Conservation (phyloP, 1,139 yeast species). For the Geotrichum reessii region DNA sequence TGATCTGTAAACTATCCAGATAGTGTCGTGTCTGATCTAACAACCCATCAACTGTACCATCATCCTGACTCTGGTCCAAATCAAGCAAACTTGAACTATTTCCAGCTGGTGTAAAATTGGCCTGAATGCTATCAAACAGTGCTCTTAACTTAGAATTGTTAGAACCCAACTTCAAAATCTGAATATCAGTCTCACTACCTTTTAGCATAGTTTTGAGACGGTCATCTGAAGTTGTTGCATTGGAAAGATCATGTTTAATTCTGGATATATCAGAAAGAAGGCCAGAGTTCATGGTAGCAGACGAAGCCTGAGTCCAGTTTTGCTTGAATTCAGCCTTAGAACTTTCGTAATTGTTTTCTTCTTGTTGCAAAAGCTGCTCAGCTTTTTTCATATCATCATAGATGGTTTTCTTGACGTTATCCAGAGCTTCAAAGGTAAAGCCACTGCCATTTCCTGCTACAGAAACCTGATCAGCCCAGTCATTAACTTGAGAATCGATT, state of each 20-base stretch:
- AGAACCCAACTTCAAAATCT: conserved; percentile 36
- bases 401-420: conserved; percentile 22
- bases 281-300: conserved; percentile 34
- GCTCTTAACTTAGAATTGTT: conserved; percentile 29
- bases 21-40: conserved; percentile 46
- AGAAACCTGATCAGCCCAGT: conserved; percentile 35
- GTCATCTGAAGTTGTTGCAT: conserved; percentile 64
- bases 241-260: conserved; percentile 58
- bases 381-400: conserved; percentile 36
- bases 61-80: conserved; percentile 47
- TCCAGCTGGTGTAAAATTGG: conserved; percentile 20
- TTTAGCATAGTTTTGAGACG: conserved; percentile 45
- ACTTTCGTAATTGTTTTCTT: conserved; percentile 36
- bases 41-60: conserved; percentile 40
- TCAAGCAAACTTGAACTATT: conserved; percentile 48
- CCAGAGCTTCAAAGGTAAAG: conserved; percentile 18
- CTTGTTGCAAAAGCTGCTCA: conserved; percentile 39
- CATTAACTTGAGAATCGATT: conserved; percentile 30
- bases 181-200: conserved; percentile 37
- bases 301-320: conserved; percentile 39
- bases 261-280: conserved; percentile 50
- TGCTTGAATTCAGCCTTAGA: conserved; percentile 36
- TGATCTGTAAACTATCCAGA: conserved; percentile 41
- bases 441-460: not conserved
- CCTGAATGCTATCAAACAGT: conserved; percentile 26